Base-by-base conservation (phyloP, 371 early-diverging fungal genomes). In the Haplosporangium sp. region DNA sequence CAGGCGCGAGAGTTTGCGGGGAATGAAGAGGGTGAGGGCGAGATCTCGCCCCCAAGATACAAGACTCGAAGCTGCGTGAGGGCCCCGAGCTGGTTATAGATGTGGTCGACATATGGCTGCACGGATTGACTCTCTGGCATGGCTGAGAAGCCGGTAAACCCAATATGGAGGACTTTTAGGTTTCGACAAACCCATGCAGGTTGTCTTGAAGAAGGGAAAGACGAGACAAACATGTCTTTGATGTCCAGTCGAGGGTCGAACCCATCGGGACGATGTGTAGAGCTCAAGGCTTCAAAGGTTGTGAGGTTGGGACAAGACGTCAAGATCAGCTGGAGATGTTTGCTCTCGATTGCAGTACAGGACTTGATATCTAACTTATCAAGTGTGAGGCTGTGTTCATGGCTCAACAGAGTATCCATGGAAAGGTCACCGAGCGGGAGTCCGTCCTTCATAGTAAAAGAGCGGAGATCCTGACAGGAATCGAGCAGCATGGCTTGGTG, bases 271-370 rank as follows among this genome's bases (percentile, higher is more conserved):
- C 50, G 23, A 51, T 43, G 18, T 13, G 10, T 21, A 11, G n/a
- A 37, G 36, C 54, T 50, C 58, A 72, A 51, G 6, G 53, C 55
- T 21, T 59, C 18, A 36, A 73, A 73, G 18, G 62, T 46, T 2
- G 8, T 59, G 18, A 73, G 40, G 37, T 55, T 62, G 8, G 74
- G 74, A 42, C 74, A 73, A 11, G 74, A 67, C 1, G 64, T 64
- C 43, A 73, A 54, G 23, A 73, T 57, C 3, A 67, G 52, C 56
- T 59, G 64, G 1, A 73, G 11, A 14, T 67, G 60, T n/a, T 53
- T 52, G 59, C 74, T 73, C 38, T 50, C 54, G 36, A 73, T 54
- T 5, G 48, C 45, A 0, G 6, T 16, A 38, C 64, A 63, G 0
- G 40, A 21, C 23, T 52, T 52, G 36, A 73, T 14, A 48, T 62